Evolutionary conservation across 306 rosid genomes (phyloP), one percentile per base, ranked within the genome.

Genomic region (Comarum palustre): DNA sequence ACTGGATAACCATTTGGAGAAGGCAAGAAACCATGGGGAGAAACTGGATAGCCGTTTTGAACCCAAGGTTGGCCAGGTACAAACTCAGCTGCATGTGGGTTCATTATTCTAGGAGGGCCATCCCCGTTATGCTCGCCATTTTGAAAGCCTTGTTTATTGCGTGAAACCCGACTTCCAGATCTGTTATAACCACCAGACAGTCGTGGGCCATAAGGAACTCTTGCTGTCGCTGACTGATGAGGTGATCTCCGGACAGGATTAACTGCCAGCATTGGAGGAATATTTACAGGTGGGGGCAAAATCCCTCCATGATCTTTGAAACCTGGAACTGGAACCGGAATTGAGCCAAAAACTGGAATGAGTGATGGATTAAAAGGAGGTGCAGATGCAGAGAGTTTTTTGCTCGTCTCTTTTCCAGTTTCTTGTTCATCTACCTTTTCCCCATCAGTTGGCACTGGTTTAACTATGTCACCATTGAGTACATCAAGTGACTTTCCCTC

Each of bases 191-290:
- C 88, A 73, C 98, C 97, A 45, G 97, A 91, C 63, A 94, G 78
- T 57, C 99, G 84, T 59, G 99, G 99, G 77, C 99, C 99, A 62
- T 91, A 94, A 24, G 99, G 99, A 67, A 94, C 97, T 74, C 97
- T 84, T 3, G 99, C 85, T 52, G 97, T 94, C 50, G 97, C 99
- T 57, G 99, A 94, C 81, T 94, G 99, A 82, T 89, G 99, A 50
- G 93, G 90, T n/a, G 95, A 86, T 80, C 97, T 88, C 12, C 97
- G 96, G 25, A 79, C 68, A n/a, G 94, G 91, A 82, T 76, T 92
- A 50, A 90, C 85, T 14, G 91, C 57, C 70, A 94, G 84, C 90
- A 94, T 88, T 14, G 97, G 97, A 79, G 99, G 74, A 82, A 94
- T 81, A 64, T 88, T 89, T 72, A 88, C 83, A n/a, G 99, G 99